Conservation (phyloP, 78 protist genomes). For the Protostelium mycophagum region DNA sequence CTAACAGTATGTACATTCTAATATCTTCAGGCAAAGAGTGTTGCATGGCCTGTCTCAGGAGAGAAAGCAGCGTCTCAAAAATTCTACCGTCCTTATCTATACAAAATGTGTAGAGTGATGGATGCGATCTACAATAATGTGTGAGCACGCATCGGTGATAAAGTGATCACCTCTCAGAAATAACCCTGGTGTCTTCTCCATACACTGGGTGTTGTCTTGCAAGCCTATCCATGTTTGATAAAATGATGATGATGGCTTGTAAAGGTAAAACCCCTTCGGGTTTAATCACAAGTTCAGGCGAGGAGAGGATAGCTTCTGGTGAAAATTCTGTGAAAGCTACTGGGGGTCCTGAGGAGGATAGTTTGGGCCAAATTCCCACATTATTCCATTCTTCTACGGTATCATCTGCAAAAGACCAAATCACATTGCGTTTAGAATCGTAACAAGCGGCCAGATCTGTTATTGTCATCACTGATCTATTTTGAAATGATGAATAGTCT, state of each 20-base stretch:
- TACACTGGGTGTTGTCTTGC: conserved; percentile 8
- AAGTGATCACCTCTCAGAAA: background rate
- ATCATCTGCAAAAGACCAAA: background rate
- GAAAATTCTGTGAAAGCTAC: background rate
- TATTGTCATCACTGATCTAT: background rate
- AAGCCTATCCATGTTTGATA: background rate
- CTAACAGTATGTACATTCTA: background rate
- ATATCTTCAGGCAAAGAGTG: background rate
- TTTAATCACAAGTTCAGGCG: background rate
- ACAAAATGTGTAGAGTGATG: background rate
- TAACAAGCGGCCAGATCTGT: background rate
- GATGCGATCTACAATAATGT: background rate
- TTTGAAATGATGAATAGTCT: background rate
- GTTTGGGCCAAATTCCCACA: background rate
- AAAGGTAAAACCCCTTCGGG: background rate
- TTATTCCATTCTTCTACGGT: background rate
- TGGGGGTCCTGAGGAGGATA: background rate
- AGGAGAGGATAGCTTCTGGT: background rate
- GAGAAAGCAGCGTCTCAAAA: background rate
- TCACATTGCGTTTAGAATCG: background rate
- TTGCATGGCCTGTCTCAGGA: background rate
- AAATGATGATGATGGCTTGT: background rate
- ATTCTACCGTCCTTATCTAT: background rate
- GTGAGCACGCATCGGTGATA: background rate
- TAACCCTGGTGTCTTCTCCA: background rate